Evolutionary conservation across 768 basidiomycete genomes (phyloP).

Genomic region (Artomyces pyxidatus): DNA sequence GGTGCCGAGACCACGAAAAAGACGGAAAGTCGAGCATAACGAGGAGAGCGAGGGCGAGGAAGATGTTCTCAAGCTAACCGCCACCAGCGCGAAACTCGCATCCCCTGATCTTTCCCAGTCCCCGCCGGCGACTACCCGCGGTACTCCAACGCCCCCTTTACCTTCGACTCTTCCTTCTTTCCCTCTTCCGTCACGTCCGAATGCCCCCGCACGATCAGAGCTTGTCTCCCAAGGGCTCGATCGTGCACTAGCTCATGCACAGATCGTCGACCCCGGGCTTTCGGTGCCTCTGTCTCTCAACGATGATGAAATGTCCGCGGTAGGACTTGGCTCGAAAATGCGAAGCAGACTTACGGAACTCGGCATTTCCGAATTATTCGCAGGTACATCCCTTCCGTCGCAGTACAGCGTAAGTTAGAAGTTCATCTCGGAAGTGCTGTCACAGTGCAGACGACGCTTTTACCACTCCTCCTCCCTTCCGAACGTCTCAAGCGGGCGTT

Average conservation of each 20-base stretch:
- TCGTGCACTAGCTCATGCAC: slow-evolving; percentile 59
- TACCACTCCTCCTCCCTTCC: slow-evolving; percentile 69
- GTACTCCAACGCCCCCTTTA: slow-evolving; percentile 20
- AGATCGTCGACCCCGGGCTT: slow-evolving; percentile 51
- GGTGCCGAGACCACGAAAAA: slow-evolving; percentile 33
- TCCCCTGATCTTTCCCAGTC: slow-evolving; percentile 3
- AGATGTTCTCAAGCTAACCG: background rate
- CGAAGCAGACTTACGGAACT: slow-evolving; percentile 59
- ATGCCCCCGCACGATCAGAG: slow-evolving; percentile 60
- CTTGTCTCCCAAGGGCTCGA: slow-evolving; percentile 77
- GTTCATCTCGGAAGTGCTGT: background rate
- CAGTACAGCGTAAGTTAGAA: background rate
- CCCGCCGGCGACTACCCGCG: background rate
- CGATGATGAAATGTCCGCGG: slow-evolving; percentile 32
- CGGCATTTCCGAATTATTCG: slow-evolving; percentile 83
- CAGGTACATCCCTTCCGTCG: slow-evolving; percentile 46
- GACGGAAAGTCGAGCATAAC: slow-evolving; percentile 16
- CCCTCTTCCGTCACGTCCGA: slow-evolving; percentile 56
- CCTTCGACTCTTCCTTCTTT: slow-evolving; percentile 51
- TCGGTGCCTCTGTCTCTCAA: slow-evolving; percentile 37
- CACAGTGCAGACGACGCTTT: slow-evolving; percentile 79
- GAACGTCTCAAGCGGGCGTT: slow-evolving; percentile 34
- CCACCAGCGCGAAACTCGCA: background rate
- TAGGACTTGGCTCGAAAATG: slow-evolving; percentile 51
- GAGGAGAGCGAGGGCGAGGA: slow-evolving; percentile 1